Conservation (phyloP, 306 rosid species). For the Acacia crassicarpa region DNA sequence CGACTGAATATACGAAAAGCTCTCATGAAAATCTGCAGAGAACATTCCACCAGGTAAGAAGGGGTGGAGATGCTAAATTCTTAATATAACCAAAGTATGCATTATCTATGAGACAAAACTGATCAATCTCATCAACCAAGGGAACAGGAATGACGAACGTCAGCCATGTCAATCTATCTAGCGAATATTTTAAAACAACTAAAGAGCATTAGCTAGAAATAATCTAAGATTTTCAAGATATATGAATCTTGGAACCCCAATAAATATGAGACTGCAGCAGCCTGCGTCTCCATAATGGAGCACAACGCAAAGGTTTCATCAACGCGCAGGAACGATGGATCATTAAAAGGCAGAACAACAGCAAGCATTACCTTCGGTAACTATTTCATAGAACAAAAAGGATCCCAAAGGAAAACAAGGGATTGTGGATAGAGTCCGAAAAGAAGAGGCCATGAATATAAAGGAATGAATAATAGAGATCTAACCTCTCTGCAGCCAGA, state of each 20-base stretch:
- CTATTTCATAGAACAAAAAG: neutral
- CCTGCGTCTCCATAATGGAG: neutral
- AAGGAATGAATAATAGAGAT: neutral
- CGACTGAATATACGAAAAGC: constrained; percentile 9
- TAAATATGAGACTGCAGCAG: neutral
- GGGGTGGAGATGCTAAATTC: neutral
- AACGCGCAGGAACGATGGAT: neutral
- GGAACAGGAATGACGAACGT: neutral
- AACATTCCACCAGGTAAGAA: neutral
- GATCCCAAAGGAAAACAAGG: neutral
- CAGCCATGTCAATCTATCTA: neutral
- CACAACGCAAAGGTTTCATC: neutral
- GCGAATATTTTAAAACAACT: neutral
- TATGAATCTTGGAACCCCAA: neutral
- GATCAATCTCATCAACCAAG: neutral
- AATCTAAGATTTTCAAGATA: neutral
- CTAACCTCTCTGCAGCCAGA: neutral
- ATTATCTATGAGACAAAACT: neutral
- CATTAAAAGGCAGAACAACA: neutral
- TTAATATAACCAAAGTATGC: constrained; percentile 6
- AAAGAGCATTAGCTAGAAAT: neutral
- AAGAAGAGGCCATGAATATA: neutral
- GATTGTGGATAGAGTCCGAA: neutral
- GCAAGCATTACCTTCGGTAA: neutral
- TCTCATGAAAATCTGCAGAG: neutral